Conservation (phyloP, 305 asterid genomes). For the Fraxinus paxiana region DNA sequence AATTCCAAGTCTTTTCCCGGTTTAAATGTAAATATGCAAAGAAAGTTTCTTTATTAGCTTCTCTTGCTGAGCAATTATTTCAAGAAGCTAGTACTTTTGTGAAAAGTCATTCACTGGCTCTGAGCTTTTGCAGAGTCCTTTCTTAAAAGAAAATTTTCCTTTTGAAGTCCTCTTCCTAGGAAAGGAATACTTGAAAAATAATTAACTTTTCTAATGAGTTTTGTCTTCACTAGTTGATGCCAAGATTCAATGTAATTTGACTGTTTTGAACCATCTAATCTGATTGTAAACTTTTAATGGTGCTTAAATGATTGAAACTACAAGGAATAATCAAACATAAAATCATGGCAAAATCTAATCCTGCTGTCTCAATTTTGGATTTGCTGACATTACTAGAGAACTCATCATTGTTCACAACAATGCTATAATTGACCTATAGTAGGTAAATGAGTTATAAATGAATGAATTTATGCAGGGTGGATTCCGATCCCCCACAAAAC, state of each 20-base stretch:
- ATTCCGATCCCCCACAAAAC: background rate
- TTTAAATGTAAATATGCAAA: background rate
- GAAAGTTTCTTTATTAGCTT: background rate
- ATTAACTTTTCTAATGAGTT: background rate
- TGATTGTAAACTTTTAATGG: background rate
- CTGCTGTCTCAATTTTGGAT: background rate
- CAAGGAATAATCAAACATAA: background rate
- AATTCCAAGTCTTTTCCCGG: background rate
- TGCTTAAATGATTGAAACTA: background rate
- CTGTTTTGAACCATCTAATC: constrained; percentile 1
- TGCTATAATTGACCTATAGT: background rate
- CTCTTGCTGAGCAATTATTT: background rate
- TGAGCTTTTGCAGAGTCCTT: background rate
- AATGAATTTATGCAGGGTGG: background rate
- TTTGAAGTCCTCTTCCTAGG: background rate
- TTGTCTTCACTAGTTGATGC: background rate
- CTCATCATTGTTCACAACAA: background rate
- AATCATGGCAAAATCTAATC: background rate
- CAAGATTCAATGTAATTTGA: background rate
- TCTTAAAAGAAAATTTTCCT: background rate
- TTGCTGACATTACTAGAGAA: background rate
- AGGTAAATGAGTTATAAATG: background rate
- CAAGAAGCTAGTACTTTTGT: background rate
- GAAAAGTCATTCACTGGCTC: background rate
- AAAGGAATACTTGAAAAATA: background rate